These are phyloP conservation scores for Madurella mycetomatis DNA, from an alignment of 2,329 filamentous ascomycete genomes.

Conservation along the genomic window DNA sequence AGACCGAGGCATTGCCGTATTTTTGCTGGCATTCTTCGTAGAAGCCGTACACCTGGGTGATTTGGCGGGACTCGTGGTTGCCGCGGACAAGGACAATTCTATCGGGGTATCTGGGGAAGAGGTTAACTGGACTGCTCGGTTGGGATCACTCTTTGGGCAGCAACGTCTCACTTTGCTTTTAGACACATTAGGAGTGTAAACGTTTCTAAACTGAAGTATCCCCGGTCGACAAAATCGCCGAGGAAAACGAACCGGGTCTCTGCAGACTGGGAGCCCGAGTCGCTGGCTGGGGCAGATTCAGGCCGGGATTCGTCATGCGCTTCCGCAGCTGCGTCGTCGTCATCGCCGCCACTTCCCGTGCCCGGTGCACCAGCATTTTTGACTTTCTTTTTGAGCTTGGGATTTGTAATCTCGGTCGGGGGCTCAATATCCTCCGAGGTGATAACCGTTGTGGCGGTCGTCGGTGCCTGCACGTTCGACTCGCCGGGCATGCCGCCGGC, in stretches of 20 bases:
- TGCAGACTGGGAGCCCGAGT: constrained; percentile 42
- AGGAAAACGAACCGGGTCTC: constrained; percentile 57
- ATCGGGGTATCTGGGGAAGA: constrained; percentile 73
- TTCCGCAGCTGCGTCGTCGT: constrained; percentile 22
- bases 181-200: constrained; percentile 96
- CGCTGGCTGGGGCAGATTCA: constrained; percentile 36
- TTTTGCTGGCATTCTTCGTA: constrained; percentile 98
- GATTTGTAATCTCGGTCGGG: constrained; percentile 81
- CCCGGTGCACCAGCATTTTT: constrained; percentile 55
- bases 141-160: constrained; percentile 2
- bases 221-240: constrained; percentile 95
- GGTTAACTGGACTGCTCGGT: not conserved
- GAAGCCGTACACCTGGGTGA: constrained; percentile 98
- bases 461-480: constrained; percentile 62
- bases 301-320: constrained; percentile 39
- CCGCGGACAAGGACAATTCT: constrained; percentile 94
- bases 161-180: constrained; percentile 59
- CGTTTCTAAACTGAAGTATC: constrained; percentile 96
- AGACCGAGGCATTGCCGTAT: constrained; percentile 98
- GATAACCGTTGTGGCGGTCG: constrained; percentile 68
- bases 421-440: constrained; percentile 90
- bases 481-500: constrained; percentile 95
- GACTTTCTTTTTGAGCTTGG: constrained; percentile 82
- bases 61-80: constrained; percentile 95
- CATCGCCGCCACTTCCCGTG: constrained; percentile 46